A percentile compares a stretch with the other conserved stretches of the same genome.
Evolutionary conservation across 2,329 filamentous ascomycete genomes (phyloP).

Genomic region (Cladosporium phlei): DNA sequence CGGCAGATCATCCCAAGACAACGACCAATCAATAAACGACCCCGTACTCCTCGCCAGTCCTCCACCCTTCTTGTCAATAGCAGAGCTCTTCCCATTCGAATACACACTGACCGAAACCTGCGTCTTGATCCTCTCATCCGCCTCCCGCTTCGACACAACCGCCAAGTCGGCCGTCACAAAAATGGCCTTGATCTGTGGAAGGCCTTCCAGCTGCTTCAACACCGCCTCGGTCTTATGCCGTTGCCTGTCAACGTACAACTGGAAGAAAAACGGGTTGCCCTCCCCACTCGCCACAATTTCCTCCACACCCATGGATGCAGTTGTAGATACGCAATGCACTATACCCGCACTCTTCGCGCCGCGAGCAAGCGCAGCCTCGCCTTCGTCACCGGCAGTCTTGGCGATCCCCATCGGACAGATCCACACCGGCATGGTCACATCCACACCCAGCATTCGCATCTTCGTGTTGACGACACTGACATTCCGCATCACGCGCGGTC

Average conservation of each 20-base stretch:
- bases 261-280: constrained; percentile 49
- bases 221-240: constrained; percentile 49
- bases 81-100: constrained; percentile 52
- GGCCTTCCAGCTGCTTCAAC: constrained; percentile 42
- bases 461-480: constrained; percentile 35
- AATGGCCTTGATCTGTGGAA: constrained; percentile 48
- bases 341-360: constrained; percentile 30
- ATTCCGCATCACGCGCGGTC: constrained; percentile 44
- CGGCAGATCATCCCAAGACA: constrained; percentile 46
- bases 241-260: constrained; percentile 59
- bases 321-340: constrained; percentile 30
- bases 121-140: constrained; percentile 42
- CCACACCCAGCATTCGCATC: constrained; percentile 30
- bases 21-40: constrained; percentile 52
- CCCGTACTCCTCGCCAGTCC: constrained; percentile 54
- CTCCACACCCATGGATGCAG: constrained; percentile 27
- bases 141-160: constrained; percentile 53
- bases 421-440: constrained; percentile 34
- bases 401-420: constrained; percentile 34
- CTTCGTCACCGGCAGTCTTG: constrained; percentile 28
- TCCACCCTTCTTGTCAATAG: constrained; percentile 51
- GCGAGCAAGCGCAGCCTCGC: constrained; percentile 32
- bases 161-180: constrained; percentile 58
- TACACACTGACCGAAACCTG: constrained; percentile 57
- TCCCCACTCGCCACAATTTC: constrained; percentile 29